Evolutionary conservation across 1,139 yeast genomes (phyloP), one percentile per base, ranked within the genome.

Genomic region (Suhomyces bokatorum): DNA sequence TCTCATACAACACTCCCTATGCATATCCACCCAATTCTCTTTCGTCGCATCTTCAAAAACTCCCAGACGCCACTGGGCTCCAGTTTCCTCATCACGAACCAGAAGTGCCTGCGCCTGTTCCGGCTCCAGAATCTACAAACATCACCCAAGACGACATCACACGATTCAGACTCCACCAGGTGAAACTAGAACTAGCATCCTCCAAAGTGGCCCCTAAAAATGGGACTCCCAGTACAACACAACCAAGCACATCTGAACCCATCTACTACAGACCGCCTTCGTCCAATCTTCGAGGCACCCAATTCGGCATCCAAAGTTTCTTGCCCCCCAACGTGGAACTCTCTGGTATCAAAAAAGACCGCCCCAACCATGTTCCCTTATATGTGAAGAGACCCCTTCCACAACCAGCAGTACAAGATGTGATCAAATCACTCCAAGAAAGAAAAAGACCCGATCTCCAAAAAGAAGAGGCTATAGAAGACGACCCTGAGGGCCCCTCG

Each of bases 231-330:
- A 40, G 16, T 58, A 56, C 34, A 52, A 17, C 28, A 17, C 37
- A 34, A 24, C 40, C 36, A 17, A 6, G 14, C 16, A 42, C 37
- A 22, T 9, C 40, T 2, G 39, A 36, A 14, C 67, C 74, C 6
- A 60, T 69, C 16, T 70, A 70, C 50, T 70, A 70, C 44, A 58
- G 58, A 40, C 73, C 75, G 1, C 73, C 74, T 11, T 56, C 67
- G 5, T 58, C 70, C 1, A 59, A 63, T 33, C 53, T 52, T 31
- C 56, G 57, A 13, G 66, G 62, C 37, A 55, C 56, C 16, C 62
- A 60, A 32, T 64, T 62, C 45, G 74, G 73, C 8, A 57, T 69
- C 13, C 59, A 61, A 40, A 51, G 55, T 32, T 64, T 64, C 37
- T 51, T 69, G 16, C 73, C 74, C 3, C 73, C 75, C 10, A 36